phyloP scores from a whole-genome alignment of 139 green algal species.

The Tetradesmus lagerheimii region DNA sequence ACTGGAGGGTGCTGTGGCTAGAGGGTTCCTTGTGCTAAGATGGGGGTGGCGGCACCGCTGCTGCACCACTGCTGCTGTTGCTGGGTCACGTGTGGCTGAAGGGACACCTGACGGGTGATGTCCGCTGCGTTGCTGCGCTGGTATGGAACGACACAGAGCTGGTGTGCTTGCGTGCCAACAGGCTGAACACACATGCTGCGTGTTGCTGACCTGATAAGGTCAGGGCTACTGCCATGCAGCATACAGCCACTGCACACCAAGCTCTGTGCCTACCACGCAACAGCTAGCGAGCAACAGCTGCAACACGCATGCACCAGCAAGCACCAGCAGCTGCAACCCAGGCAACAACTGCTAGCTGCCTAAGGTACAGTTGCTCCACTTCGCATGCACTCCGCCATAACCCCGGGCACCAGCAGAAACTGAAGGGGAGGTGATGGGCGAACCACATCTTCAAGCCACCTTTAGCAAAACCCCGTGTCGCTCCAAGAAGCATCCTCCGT shows the following conservation, averaged over 20 bases:
- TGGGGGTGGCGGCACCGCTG: not conserved
- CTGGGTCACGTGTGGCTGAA: not conserved
- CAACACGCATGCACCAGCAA: not conserved
- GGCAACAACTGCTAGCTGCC: not conserved
- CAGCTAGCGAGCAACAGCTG: not conserved
- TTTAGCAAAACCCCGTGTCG: no score
- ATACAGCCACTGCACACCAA: not conserved
- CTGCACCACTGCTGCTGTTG: not conserved
- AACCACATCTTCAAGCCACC: not conserved
- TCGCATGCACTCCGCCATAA: no score
- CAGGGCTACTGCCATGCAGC: not conserved
- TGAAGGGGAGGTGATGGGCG: not conserved
- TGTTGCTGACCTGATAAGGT: not conserved
- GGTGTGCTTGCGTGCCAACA: not conserved
- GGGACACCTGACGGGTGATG: not conserved
- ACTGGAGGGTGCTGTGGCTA: not conserved
- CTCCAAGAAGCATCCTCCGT: no score
- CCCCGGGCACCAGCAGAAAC: not conserved
- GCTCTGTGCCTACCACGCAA: not conserved
- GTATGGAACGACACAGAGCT: not conserved
- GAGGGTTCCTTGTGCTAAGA: not conserved
- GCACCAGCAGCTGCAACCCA: not conserved
- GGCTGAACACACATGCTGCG: not conserved
- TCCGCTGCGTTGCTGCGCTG: not conserved
- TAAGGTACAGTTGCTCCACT: not conserved